Base-by-base conservation (phyloP, 352 stramenopile genomes). In the Globisporangium cederbergense region DNA sequence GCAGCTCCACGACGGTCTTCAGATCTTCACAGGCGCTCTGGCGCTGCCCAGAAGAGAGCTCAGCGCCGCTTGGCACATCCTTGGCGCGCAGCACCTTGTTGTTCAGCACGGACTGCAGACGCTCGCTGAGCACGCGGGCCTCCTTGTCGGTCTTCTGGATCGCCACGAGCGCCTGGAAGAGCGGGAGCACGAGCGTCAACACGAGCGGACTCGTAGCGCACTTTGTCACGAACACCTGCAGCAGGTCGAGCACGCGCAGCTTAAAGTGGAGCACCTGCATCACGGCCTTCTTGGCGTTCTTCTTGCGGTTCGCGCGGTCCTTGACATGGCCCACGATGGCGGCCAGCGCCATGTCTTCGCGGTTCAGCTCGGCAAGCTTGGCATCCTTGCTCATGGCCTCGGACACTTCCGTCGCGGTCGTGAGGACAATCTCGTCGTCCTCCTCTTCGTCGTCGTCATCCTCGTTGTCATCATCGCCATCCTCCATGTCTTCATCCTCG, bases 201-300 rank as follows among this genome's bases (percentile, higher is more conserved):
- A 86, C 71, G 30, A 79, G 65, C 9, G 62, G 53, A 38, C 64
- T 72, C 52, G 74, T 67, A 0, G 65, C 58, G 34, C 63, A 67
- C 50, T 79, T 70, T 11, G 72, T 71, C 25, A 80, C 81, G 62
- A 90, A 91, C 64, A 92, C 69, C 58, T 89, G 72, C 43, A 96
- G 72, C 68, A 96, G 61, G 56, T 96, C 85, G 22, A 96, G 58
- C 36, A 94, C 85, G 40, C 87, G 87, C 57, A 96, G 66, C 66
- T 96, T 86, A 73, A 96, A 96, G 75, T 96, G 87, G 58, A 93
- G 75, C 34, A 83, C 76, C 59, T 89, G 80, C 53, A 90, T 74
- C 18, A 76, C 75, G 57, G 82, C 70, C 18, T 73, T 75, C 73
- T 93, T 91, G 32, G 78, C 72, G 58, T 90, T 81, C 58, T 90